A percentile compares a stretch with the other conserved stretches of the same genome.
Conservation (phyloP, 176 grass and related monocot genomes). For the Triticum timopheevii region DNA sequence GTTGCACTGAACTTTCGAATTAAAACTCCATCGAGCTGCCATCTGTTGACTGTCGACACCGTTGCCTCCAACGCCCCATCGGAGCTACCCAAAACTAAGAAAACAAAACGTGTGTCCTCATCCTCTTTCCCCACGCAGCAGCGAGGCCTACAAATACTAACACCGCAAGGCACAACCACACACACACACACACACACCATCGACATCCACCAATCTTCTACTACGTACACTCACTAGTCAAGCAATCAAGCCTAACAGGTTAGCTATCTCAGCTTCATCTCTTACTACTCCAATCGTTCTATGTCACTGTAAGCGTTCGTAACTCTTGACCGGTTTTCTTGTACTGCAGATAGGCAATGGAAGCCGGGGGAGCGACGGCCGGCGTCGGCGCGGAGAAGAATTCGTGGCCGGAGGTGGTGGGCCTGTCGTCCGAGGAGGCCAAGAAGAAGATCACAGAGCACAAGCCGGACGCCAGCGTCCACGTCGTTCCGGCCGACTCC, state of each 20-base stretch:
- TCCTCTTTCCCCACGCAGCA: neutral
- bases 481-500: slow-evolving; percentile 24
- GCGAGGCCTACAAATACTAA: neutral
- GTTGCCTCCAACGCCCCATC: neutral
- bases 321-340: neutral
- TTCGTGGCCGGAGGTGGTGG: slow-evolving; percentile 52
- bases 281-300: neutral
- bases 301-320: neutral
- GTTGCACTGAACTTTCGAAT: neutral
- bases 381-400: neutral
- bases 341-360: slow-evolving; percentile 6
- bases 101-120: neutral
- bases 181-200: neutral
- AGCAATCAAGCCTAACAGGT: neutral
- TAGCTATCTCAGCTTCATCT: no score
- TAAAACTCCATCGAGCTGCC: neutral
- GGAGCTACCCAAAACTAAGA: neutral
- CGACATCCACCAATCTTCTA: neutral
- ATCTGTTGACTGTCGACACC: neutral
- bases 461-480: slow-evolving; percentile 20
- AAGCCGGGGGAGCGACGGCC: neutral
- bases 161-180: neutral
- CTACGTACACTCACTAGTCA: neutral
- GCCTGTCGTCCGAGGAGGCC: slow-evolving; percentile 39
- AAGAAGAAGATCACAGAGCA: slow-evolving; percentile 49